Evolutionary conservation across 2,329 filamentous ascomycete species (phyloP), one percentile per base, ranked within the genome.

Genomic region (Neophaeococcomyces aloes): DNA sequence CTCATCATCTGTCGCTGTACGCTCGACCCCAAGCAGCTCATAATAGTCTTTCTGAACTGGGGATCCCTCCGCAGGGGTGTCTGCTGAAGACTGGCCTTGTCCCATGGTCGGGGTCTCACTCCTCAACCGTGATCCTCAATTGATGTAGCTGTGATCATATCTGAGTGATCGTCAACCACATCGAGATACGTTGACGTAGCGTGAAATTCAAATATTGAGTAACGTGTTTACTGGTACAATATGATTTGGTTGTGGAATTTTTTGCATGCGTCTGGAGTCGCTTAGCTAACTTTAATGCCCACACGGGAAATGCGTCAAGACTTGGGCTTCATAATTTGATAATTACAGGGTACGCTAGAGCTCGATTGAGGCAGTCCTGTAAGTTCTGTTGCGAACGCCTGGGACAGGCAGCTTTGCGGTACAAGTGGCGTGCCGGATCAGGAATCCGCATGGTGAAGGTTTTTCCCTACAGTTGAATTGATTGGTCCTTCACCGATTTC

Each of bases 1-100:
- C 81, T 95, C 88, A 44, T 93, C 84, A 34, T 88, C 83, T 4
- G 79, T 79, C 27, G 86, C 87, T 48, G 75, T 71, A 47, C 78
- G 72, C 49, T 84, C 76, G 13, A 95, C 69, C 4, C 74, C 79
- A 4, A 96, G 74, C 29, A 95, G 71, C 55, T 91, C 83, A 65
- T 96, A 96, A 64, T 68, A 68, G 45, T 68, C 66, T 3, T 55
- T 53, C 42, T 62, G 62, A 31, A 51, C 49, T 17, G 54, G 53
- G 13, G 48, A 29, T n/a, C 53, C 46, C 4, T 52, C 41, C 25
- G 51, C 53, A 29, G 48, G 39, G 14, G 53, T 30, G 33, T 49
- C 52, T 30, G 54, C 50, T 25, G 63, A 61, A n/a, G 66, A 69
- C 37, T 68, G 64, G 39, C 57, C 58, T 52, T 69, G 66, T 19